Conservation (phyloP, 2,329 filamentous ascomycete species). For the Macroventuria anomochaeta region DNA sequence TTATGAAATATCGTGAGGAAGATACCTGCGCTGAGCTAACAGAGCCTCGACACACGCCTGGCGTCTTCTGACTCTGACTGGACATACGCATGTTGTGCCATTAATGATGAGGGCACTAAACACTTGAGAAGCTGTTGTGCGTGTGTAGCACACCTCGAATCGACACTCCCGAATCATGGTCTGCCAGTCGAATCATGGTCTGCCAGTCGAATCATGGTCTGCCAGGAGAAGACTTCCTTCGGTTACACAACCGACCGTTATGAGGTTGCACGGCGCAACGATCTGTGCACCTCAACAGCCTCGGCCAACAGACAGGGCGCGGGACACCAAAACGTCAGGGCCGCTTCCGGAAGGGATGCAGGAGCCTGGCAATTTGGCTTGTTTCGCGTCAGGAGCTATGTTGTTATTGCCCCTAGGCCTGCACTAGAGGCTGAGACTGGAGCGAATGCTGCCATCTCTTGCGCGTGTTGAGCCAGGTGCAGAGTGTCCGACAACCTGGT, state of each 20-base stretch:
- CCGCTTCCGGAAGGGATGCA: slow-evolving; percentile 27
- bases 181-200: slow-evolving; percentile 8
- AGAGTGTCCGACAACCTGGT: slow-evolving; percentile 32
- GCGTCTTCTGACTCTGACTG: slow-evolving; percentile 1
- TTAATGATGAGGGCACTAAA: slow-evolving; percentile 13
- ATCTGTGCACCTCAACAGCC: slow-evolving; percentile 14
- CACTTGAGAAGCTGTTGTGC: slow-evolving; percentile 14
- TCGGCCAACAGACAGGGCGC: slow-evolving; percentile 20
- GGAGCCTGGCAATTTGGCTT: slow-evolving; percentile 18
- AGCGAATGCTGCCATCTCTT: slow-evolving; percentile 21
- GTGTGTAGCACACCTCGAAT: slow-evolving; percentile 12
- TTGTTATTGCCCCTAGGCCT: slow-evolving; percentile 12
- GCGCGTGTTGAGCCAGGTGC: slow-evolving; percentile 24
- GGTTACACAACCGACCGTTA: slow-evolving; percentile 22
- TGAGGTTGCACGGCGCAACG: slow-evolving; percentile 21
- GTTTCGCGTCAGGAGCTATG: slow-evolving; percentile 8
- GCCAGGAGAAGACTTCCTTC: slow-evolving; percentile 6
- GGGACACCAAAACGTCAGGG: slow-evolving; percentile 25
- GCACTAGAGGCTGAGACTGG: slow-evolving; percentile 15
- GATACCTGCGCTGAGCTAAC: background rate
- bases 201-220: slow-evolving; percentile 7
- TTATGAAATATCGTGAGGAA: background rate
- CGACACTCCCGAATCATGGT: slow-evolving; percentile 1
- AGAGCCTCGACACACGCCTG: slow-evolving; percentile 8
- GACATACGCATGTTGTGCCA: slow-evolving; percentile 9